Evolutionary conservation across 2,329 filamentous ascomycete species (phyloP), one percentile per base, ranked within the genome.

Genomic region (Epichloe sibirici): DNA sequence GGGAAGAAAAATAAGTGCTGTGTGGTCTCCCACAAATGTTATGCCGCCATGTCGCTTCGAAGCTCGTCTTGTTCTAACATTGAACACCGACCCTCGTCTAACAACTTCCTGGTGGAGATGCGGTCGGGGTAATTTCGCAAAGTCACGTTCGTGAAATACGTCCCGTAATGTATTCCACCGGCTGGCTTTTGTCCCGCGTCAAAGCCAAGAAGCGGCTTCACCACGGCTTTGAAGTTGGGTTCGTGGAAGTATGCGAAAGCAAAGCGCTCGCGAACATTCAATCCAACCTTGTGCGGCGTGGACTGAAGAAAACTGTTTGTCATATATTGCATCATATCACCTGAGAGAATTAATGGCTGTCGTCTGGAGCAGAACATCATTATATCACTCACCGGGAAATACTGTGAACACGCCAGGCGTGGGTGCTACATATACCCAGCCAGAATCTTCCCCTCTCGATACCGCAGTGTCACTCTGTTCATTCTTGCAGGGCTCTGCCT

Each of bases 261-360:
- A 40, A 71, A 75, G 4, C 74, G 67, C 58, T 76, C 72, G 4
- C 63, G 59, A 1, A 65, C 71, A 59, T 77, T 76, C 48, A 77
- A 64, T 2, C 73, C 74, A 40, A 76, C 73, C 59, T 76, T 76
- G 63, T 76, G 74, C 2, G 69, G 72, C 0, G 74, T 76, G 2
- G 73, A 74, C 4, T 66, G 71, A 5, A 76, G 66, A 56, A 65
- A 64, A 34, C 66, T 68, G 59, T 69, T 68, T 37, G 74, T 76
- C 56, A 77, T 65, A 58, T 74, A 74, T 54, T 76, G 72, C 70
- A 77, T 70, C 70, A 77, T 76, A 55, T 76, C 73, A 9, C 74
- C 73, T 71, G 48, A 4, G 28, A n/a, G 34, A 17, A 40, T 25
- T 35, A 15, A 31, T 50, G 35, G 11, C 17, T 21, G 8, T 23